These are phyloP conservation scores for Euphorbia lathyris DNA, from an alignment of 345 rosid species.

Conservation along the genomic window DNA sequence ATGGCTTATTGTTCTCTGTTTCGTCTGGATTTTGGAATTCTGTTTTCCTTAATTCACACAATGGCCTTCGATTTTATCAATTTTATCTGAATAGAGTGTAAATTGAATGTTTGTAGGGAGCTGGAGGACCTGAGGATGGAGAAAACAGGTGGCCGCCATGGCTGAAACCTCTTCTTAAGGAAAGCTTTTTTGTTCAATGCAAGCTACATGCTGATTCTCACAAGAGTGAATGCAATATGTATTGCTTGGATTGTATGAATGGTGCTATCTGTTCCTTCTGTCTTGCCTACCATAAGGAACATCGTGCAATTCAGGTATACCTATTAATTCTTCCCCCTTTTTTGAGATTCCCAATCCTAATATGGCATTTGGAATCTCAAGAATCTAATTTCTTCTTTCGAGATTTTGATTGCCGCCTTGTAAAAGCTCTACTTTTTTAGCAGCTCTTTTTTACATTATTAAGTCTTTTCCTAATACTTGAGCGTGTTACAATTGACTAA, in stretches of 20 bases:
- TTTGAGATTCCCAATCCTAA: neutral
- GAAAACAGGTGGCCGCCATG: conserved; percentile 58
- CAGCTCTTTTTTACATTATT: conserved; percentile 1
- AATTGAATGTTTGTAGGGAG: conserved; percentile 34
- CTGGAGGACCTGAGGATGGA: conserved; percentile 51
- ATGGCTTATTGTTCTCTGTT: neutral
- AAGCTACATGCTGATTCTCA: conserved; percentile 53
- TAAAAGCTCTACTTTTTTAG: too few relatives aligned
- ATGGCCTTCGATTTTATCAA: neutral
- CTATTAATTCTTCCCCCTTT: neutral
- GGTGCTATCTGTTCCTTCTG: conserved; percentile 61
- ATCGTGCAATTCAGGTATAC: conserved; percentile 50
- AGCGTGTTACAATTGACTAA: neutral
- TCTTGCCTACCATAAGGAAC: conserved; percentile 50
- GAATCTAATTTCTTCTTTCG: neutral
- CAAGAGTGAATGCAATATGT: conserved; percentile 68
- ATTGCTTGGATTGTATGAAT: conserved; percentile 53
- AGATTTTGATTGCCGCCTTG: neutral
- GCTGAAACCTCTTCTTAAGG: conserved; percentile 49
- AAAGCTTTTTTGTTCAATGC: conserved; percentile 57
- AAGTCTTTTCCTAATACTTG: neutral
- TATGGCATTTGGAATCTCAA: neutral
- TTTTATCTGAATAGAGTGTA: neutral
- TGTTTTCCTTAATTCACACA: neutral
- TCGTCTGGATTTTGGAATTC: neutral